Conservation (phyloP, 2,329 filamentous ascomycete species). For the Trichothecium sympodiale region DNA sequence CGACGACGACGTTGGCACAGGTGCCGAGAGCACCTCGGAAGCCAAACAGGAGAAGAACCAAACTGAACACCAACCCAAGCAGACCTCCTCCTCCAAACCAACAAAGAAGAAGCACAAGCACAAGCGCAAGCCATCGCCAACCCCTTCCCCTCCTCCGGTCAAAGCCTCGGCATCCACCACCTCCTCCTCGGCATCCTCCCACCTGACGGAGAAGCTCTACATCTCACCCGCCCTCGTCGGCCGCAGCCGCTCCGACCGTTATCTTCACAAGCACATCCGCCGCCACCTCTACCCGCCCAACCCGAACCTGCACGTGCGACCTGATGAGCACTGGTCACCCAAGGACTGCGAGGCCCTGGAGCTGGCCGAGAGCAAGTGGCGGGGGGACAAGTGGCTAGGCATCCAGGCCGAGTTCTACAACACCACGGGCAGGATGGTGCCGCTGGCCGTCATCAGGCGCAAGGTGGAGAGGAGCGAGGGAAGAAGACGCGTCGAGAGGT, state of each 20-base stretch:
- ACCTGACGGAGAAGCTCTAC: slow-evolving; percentile 4
- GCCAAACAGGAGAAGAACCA: background rate
- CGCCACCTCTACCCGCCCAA: slow-evolving; percentile 17
- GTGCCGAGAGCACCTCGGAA: slow-evolving; percentile 1
- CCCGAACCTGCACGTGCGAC: slow-evolving; percentile 8
- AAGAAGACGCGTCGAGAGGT: slow-evolving; percentile 11
- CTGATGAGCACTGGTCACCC: slow-evolving; percentile 14
- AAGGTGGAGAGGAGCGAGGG: slow-evolving; percentile 8
- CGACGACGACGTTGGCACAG: slow-evolving; percentile 6
- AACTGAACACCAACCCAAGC: slow-evolving; percentile 4
- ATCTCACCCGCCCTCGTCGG: slow-evolving; percentile 8
- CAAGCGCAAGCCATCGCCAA: slow-evolving; percentile 9
- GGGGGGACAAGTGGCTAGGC: slow-evolving; percentile 24
- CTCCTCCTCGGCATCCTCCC: slow-evolving; percentile 10
- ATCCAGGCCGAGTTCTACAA: slow-evolving; percentile 34
- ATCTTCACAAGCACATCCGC: slow-evolving; percentile 20
- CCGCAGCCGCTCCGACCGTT: slow-evolving; percentile 12
- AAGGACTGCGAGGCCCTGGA: slow-evolving; percentile 24
- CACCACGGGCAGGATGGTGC: slow-evolving; percentile 28
- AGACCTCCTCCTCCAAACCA: slow-evolving; percentile 9
- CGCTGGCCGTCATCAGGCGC: slow-evolving; percentile 22
- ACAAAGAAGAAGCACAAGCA: slow-evolving; percentile 11
- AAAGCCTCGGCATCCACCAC: slow-evolving; percentile 11
- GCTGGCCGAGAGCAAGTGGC: slow-evolving; percentile 19
- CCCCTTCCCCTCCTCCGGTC: slow-evolving; percentile 4